Percentiles rank a stretch among this genome's conserved stretches.
These are phyloP conservation scores for Acacia crassicarpa DNA, from an alignment of 306 rosid species.

Conservation along the genomic window DNA sequence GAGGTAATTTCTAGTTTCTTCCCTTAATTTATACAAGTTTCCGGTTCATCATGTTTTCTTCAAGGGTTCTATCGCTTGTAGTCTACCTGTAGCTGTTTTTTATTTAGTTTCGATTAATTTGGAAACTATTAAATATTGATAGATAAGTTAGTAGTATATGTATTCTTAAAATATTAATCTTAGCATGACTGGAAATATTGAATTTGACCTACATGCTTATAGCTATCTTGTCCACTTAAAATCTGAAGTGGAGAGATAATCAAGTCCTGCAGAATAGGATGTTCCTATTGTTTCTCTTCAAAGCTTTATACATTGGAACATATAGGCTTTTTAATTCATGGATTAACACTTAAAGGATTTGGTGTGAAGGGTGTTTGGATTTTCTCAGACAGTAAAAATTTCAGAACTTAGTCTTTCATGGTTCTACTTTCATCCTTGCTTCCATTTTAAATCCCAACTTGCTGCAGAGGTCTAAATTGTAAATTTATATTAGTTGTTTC, in stretches of 20 bases:
- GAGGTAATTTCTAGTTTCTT: conserved; percentile 45
- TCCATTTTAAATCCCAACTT: background rate
- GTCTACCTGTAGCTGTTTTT: background rate
- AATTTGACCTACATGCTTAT: background rate
- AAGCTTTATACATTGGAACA: background rate
- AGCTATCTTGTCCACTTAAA: background rate
- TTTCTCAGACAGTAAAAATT: background rate
- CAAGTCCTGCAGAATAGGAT: background rate
- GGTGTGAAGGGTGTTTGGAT: background rate
- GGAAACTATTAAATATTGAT: background rate
- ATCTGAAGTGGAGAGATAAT: background rate
- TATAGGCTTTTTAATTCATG: background rate
- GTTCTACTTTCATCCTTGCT: background rate
- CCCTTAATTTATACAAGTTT: background rate
- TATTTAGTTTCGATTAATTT: background rate
- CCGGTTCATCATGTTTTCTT: background rate
- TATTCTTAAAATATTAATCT: background rate
- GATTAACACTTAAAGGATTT: background rate
- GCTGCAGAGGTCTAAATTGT: background rate
- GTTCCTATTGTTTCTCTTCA: background rate
- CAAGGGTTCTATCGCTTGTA: background rate
- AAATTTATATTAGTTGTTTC: background rate
- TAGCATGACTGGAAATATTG: background rate
- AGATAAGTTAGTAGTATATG: background rate
- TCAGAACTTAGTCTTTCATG: background rate